A percentile compares a stretch with the other conserved stretches of the same genome.
Evolutionary conservation across 1,284 basidiomycete species (phyloP).

Genomic region (Hemileia vastatrix): DNA sequence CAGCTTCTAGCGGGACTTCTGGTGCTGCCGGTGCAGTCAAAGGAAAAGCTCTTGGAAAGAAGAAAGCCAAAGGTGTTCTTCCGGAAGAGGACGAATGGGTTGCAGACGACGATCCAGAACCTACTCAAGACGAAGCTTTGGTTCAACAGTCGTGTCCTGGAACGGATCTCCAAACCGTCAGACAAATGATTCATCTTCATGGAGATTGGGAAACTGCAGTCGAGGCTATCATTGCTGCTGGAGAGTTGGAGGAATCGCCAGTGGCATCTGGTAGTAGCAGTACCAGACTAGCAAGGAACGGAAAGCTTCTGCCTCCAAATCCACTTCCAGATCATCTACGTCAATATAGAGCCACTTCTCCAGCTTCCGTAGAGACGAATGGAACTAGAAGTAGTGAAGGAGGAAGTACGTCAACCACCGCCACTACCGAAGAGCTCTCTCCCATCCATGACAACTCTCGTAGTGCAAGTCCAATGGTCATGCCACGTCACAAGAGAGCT

Average conservation of each 20-base stretch:
- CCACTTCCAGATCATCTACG: conserved; percentile 33
- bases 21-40: neutral
- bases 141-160: conserved; percentile 14
- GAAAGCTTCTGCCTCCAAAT: conserved; percentile 23
- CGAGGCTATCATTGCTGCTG: conserved; percentile 13
- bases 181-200: conserved; percentile 9
- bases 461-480: conserved; percentile 10
- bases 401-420: conserved; percentile 30
- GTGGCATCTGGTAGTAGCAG: no score
- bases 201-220: conserved; percentile 23
- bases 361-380: conserved; percentile 34
- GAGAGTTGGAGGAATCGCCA: neutral
- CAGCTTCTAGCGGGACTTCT: neutral
- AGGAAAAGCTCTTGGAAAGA: neutral
- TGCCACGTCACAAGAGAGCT: conserved; percentile 24
- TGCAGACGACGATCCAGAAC: neutral
- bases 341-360: conserved; percentile 32
- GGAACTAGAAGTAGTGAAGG: conserved; percentile 33
- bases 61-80: conserved; percentile 2
- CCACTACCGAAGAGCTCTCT: conserved; percentile 33
- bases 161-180: conserved; percentile 8
- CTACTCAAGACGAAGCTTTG: conserved; percentile 16
- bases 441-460: conserved; percentile 27
- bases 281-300: neutral
- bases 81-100: conserved; percentile 11